These are phyloP conservation scores for Tetragonia tetragonoides DNA, from an alignment of 148 eudicot genomes.

Conservation along the genomic window DNA sequence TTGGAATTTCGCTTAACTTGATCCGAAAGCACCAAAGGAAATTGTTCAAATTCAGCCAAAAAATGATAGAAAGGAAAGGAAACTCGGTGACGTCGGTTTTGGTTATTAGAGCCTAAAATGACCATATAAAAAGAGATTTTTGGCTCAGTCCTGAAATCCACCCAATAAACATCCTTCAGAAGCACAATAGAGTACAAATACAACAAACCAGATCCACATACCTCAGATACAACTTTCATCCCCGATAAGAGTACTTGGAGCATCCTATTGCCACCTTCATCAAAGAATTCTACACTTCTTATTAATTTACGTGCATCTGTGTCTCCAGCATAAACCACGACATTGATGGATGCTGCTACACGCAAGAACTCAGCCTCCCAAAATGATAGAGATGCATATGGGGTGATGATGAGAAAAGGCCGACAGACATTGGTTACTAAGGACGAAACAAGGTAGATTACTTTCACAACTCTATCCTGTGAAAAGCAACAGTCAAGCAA, in stretches of 20 bases:
- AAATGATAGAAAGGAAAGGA: background rate
- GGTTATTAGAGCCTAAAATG: background rate
- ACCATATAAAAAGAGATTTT: background rate
- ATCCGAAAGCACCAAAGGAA: background rate
- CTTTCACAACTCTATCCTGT: slow-evolving; percentile 47
- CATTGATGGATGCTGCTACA: slow-evolving; percentile 46
- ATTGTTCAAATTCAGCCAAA: background rate
- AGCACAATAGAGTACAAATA: background rate
- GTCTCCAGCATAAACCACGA: slow-evolving; percentile 54
- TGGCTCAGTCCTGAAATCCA: slow-evolving; percentile 2
- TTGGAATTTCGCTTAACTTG: too few species aligned
- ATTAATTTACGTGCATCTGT: slow-evolving; percentile 44
- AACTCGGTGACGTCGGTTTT: background rate
- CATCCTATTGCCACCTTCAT: slow-evolving; percentile 46
- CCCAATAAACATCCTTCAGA: too few species aligned
- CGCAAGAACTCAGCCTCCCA: slow-evolving; percentile 46
- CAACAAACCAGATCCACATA: slow-evolving; percentile 6
- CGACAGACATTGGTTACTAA: slow-evolving; percentile 30
- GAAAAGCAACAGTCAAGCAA: background rate
- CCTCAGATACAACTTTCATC: slow-evolving; percentile 50
- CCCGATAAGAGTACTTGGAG: slow-evolving; percentile 65
- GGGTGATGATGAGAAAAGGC: slow-evolving; percentile 54
- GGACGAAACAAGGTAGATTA: slow-evolving; percentile 38
- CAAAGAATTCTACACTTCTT: slow-evolving; percentile 51
- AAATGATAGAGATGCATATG: slow-evolving; percentile 26